These are phyloP conservation scores for Talaromyces sp. DNA, from an alignment of 2,329 filamentous ascomycete genomes.

Conservation along the genomic window DNA sequence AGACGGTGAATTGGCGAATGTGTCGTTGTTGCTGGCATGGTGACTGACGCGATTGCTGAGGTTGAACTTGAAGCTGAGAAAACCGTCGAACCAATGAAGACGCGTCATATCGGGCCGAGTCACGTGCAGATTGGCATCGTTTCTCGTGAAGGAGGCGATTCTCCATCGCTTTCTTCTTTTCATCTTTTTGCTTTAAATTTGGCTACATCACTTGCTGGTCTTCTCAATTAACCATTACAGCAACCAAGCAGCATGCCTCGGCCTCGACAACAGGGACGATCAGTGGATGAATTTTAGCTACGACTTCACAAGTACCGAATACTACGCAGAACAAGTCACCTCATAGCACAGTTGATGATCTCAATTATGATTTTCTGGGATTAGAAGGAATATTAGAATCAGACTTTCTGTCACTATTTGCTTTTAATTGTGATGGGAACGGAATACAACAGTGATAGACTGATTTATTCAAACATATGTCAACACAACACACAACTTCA, in stretches of 20 bases:
- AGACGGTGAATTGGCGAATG: too few species aligned
- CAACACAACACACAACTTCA: too few species aligned
- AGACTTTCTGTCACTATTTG: conserved; percentile 15
- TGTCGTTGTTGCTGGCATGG: background rate
- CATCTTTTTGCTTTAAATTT: background rate
- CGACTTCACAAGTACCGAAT: background rate
- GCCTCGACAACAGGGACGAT: background rate
- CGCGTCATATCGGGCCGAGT: background rate
- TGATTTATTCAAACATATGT: background rate
- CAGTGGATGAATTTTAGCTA: background rate
- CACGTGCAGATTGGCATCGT: background rate
- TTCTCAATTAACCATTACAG: background rate
- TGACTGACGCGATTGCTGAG: background rate
- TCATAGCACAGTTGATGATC: background rate
- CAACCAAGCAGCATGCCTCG: conserved; percentile 1
- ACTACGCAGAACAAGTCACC: background rate
- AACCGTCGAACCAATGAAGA: background rate
- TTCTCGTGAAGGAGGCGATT: background rate
- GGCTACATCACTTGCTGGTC: background rate
- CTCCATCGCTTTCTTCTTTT: background rate
- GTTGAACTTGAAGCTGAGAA: background rate
- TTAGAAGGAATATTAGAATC: conserved; percentile 17
- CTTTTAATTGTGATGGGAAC: conserved; percentile 3
- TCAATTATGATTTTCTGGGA: background rate
- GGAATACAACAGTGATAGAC: background rate